phyloP scores from a whole-genome alignment of 306 rosid genomes.

The Casuarina cunninghamiana region DNA sequence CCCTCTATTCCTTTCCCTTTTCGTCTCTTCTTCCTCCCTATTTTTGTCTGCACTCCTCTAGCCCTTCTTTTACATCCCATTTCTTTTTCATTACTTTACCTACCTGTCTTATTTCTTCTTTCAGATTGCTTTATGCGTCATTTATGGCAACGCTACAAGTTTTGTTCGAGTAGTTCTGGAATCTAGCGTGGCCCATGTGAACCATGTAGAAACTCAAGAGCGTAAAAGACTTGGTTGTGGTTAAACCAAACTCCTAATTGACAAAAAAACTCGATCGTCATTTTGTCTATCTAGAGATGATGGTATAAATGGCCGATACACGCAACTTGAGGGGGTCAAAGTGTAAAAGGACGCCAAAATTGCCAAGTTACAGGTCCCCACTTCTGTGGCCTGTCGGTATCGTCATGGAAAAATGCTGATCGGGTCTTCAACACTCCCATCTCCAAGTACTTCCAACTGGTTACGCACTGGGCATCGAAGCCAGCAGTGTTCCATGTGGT shows the following conservation, averaged over 20 bases:
- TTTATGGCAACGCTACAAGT: slow-evolving; percentile 6
- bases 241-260: no score
- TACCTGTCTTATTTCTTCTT: background rate
- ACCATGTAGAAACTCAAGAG: slow-evolving; percentile 20
- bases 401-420: slow-evolving; percentile 13
- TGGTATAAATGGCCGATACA: background rate
- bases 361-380: slow-evolving; percentile 15
- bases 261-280: no score
- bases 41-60: slow-evolving; percentile 12
- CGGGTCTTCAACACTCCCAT: slow-evolving; percentile 22
- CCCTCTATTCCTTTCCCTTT: slow-evolving; percentile 26
- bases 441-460: slow-evolving; percentile 22
- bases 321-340: background rate
- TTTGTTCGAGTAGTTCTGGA: slow-evolving; percentile 17
- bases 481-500: slow-evolving; percentile 24
- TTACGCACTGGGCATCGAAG: slow-evolving; percentile 14
- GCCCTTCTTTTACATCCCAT: background rate
- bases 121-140: background rate
- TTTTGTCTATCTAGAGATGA: background rate
- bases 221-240: background rate
- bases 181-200: slow-evolving; percentile 30
- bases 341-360: no score
- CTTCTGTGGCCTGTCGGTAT: slow-evolving; percentile 25
- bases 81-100: background rate
- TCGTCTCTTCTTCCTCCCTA: slow-evolving; percentile 15